Evolutionary conservation across 257 asterid species (phyloP).

Genomic region (Rubia yunnanensis): DNA sequence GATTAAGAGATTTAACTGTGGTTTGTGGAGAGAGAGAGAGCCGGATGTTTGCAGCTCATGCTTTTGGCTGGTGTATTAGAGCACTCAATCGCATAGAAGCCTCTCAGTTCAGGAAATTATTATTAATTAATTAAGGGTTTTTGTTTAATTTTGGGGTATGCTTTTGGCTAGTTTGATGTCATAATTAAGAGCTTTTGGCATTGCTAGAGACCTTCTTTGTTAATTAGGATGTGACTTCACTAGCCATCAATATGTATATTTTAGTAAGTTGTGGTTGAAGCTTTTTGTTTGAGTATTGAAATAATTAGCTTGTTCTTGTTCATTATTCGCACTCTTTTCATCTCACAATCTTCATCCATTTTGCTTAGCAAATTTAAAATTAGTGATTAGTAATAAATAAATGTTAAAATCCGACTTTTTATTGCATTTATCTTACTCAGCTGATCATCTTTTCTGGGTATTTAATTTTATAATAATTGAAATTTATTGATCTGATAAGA

Average conservation of each 20-base stretch:
- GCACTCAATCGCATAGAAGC: background rate
- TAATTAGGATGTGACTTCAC: background rate
- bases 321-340: too few relatives aligned
- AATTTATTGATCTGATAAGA: too few relatives aligned
- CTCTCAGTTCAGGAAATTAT: background rate
- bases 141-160: background rate
- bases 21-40: constrained; percentile 2
- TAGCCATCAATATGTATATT: constrained; percentile 1
- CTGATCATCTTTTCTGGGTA: too few relatives aligned
- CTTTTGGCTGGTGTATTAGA: constrained; percentile 1
- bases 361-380: too few relatives aligned
- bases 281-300: background rate
- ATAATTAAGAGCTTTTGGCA: background rate
- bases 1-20: constrained; percentile 23
- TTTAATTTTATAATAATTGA: too few relatives aligned
- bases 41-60: constrained; percentile 14
- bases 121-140: background rate
- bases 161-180: background rate
- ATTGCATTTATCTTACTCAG: too few relatives aligned
- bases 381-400: too few relatives aligned
- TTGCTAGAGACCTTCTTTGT: background rate
- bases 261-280: constrained; percentile 6
- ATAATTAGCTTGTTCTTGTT: background rate
- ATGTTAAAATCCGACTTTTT: too few relatives aligned
- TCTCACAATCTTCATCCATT: too few relatives aligned